These are phyloP conservation scores for Opeltia flavorubescens DNA, from an alignment of 495 filamentous ascomycete species.

Conservation along the genomic window DNA sequence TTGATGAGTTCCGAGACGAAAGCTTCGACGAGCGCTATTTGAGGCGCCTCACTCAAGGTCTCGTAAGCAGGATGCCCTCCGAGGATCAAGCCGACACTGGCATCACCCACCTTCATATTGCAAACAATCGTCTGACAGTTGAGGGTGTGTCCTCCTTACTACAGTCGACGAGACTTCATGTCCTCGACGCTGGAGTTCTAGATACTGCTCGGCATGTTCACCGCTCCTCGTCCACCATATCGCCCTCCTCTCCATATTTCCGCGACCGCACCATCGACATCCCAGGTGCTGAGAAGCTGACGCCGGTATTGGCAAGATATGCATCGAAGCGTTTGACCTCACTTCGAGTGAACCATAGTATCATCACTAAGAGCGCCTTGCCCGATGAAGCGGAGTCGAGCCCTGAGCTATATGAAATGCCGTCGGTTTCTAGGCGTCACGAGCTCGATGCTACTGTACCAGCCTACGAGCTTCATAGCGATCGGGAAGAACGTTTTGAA, in stretches of 20 bases:
- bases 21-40: conserved; percentile 35
- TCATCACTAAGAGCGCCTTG: conserved; percentile 36
- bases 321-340: conserved; percentile 35
- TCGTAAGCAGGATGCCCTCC: conserved; percentile 35
- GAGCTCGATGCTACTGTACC: conserved; percentile 30
- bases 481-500: conserved; percentile 24
- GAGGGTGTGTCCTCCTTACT: conserved; percentile 42
- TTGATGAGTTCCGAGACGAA: conserved; percentile 20
- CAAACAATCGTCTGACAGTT: conserved; percentile 43
- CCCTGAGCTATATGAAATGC: conserved; percentile 11
- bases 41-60: conserved; percentile 32
- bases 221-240: conserved; percentile 11
- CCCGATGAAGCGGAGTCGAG: conserved; percentile 13
- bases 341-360: conserved; percentile 40
- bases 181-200: conserved; percentile 37
- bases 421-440: conserved; percentile 12
- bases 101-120: conserved; percentile 45
- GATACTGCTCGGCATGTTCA: conserved; percentile 16
- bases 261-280: conserved; percentile 12
- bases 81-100: conserved; percentile 38
- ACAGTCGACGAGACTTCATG: conserved; percentile 33
- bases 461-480: conserved; percentile 32
- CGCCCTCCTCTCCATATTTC: conserved; percentile 9
- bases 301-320: conserved; percentile 31
- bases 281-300: conserved; percentile 41